These are phyloP conservation scores for Olyra latifolia DNA, from an alignment of 176 grass and related monocot genomes.

Conservation along the genomic window DNA sequence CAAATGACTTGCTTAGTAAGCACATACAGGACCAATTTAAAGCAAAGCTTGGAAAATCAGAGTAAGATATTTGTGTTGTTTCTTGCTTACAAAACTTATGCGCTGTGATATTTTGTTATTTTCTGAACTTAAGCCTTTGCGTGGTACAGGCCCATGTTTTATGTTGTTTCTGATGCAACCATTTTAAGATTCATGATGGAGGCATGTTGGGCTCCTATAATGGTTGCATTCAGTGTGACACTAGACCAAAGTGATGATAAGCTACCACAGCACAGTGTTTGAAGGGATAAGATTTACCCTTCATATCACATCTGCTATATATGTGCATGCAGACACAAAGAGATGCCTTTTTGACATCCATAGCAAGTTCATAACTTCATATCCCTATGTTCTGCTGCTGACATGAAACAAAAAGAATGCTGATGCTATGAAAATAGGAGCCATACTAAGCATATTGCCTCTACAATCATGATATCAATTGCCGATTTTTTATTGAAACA, in stretches of 20 bases:
- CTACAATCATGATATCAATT: too few species aligned
- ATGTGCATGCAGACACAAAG: constrained; percentile 97
- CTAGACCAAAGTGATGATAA: constrained; percentile 85
- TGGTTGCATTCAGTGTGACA: constrained; percentile 95
- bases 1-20: constrained; percentile 92
- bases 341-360: constrained; percentile 94
- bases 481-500: too few species aligned
- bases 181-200: constrained; percentile 98
- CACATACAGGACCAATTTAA: constrained; percentile 97
- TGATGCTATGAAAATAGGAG: constrained; percentile 84
- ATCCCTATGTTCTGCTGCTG: constrained; percentile 86
- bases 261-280: constrained; percentile 88
- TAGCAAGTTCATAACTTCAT: constrained; percentile 99
- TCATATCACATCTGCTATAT: constrained; percentile 83
- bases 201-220: constrained; percentile 95
- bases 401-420: constrained; percentile 99
- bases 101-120: constrained; percentile 3
- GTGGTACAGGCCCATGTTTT: constrained; percentile 82
- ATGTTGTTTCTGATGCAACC: constrained; percentile 73
- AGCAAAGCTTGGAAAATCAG: constrained; percentile 85
- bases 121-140: constrained; percentile 35
- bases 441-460: background rate
- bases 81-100: constrained; percentile 5
- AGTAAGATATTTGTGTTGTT: constrained; percentile 57
- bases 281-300: constrained; percentile 73